phyloP scores from a whole-genome alignment of 106 monocot species.

The Dioscorea dumetorum region DNA sequence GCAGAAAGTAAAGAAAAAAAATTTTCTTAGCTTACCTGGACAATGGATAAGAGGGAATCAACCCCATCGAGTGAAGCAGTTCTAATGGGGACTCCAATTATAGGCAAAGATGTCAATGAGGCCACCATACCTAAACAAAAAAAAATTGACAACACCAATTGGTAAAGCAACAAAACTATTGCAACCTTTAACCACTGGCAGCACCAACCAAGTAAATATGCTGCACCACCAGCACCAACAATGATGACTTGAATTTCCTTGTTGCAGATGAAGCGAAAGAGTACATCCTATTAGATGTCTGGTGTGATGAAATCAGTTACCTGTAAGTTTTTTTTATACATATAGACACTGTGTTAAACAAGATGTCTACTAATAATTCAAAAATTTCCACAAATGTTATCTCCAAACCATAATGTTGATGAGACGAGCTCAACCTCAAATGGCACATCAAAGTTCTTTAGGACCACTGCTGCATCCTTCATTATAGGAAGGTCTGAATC shows the following conservation, averaged over 20 bases:
- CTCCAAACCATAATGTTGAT: too few relatives aligned
- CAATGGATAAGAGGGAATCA: constrained; percentile 90
- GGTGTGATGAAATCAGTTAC: constrained; percentile 95
- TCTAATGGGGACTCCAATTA: constrained; percentile 82
- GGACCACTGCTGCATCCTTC: too few relatives aligned
- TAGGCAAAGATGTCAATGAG: constrained; percentile 79
- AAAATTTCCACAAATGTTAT: too few relatives aligned
- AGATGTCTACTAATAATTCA: too few relatives aligned
- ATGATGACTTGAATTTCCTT: constrained; percentile 79
- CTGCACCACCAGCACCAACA: constrained; percentile 97
- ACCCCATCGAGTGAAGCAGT: constrained; percentile 61
- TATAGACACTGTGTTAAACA: too few relatives aligned
- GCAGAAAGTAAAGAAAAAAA: not conserved
- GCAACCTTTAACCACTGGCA: too few relatives aligned
- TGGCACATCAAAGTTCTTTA: too few relatives aligned
- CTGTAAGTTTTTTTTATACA: too few relatives aligned
- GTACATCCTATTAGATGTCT: constrained; percentile 93
- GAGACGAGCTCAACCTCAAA: too few relatives aligned
- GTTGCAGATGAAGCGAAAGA: constrained; percentile 73
- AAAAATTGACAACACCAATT: not conserved
- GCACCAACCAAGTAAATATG: constrained; percentile 82
- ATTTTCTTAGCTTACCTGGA: constrained; percentile 34
- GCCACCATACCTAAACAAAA: constrained; percentile 74
- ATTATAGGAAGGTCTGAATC: too few relatives aligned
- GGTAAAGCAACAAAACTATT: too few relatives aligned